These are phyloP conservation scores for Didymella glomerata DNA, from an alignment of 2,329 filamentous ascomycete genomes.

Conservation along the genomic window DNA sequence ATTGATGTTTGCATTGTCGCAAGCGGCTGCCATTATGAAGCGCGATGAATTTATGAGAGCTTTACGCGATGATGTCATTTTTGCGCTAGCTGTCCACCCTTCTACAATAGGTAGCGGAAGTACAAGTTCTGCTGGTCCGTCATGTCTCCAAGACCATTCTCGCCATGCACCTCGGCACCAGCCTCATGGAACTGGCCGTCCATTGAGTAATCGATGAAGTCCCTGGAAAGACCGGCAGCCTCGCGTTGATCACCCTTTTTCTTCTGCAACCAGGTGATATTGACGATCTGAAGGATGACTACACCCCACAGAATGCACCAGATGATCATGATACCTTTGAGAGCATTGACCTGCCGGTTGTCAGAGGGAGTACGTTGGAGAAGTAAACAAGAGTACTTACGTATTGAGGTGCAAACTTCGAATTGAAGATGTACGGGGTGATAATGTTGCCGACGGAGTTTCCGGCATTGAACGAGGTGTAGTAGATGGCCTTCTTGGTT, in stretches of 20 bases:
- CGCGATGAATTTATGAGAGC: background rate
- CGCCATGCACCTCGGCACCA: conserved; percentile 31
- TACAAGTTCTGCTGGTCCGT: conserved; percentile 35
- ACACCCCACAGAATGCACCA: conserved; percentile 36
- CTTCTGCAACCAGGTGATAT: conserved; percentile 34
- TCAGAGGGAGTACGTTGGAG: background rate
- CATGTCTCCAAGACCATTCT: conserved; percentile 37
- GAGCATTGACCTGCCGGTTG: conserved; percentile 26
- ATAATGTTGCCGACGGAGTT: conserved; percentile 69
- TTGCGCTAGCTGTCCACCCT: conserved; percentile 1
- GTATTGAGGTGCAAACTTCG: conserved; percentile 35
- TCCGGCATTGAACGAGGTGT: conserved; percentile 71
- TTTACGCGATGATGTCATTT: background rate
- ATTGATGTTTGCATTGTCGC: background rate
- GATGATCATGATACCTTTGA: conserved; percentile 33
- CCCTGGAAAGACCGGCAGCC: conserved; percentile 30
- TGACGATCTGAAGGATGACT: conserved; percentile 25
- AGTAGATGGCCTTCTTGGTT: conserved; percentile 71
- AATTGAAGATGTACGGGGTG: conserved; percentile 35
- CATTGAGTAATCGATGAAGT: conserved; percentile 33
- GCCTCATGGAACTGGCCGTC: conserved; percentile 28
- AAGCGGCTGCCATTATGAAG: background rate
- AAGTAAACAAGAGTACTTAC: conserved; percentile 13
- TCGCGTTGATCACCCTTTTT: conserved; percentile 33
- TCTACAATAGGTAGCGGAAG: conserved; percentile 33